A percentile compares a stretch with the other conserved stretches of the same genome.
Evolutionary conservation across 164 flowering plant genomes (phyloP).

Genomic region (Chloranthus sessilifolius): DNA sequence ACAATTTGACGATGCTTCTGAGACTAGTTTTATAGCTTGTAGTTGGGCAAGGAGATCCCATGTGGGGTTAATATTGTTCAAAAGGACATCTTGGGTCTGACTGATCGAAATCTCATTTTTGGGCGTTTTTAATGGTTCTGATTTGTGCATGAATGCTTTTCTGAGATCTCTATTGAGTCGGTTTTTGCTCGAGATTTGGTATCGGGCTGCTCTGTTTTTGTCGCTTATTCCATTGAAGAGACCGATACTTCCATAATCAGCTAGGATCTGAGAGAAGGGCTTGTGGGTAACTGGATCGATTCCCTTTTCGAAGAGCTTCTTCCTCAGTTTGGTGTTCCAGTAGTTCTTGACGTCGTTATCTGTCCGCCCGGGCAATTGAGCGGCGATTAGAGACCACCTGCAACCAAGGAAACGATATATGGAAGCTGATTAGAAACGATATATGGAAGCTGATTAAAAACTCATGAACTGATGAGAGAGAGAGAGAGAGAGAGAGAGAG

Average conservation of each 20-base stretch:
- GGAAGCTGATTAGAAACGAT: neutral
- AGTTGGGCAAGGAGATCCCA: conserved; percentile 57
- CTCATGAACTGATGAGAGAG: neutral
- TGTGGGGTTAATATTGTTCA: conserved; percentile 19
- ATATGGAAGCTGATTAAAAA: neutral
- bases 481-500: neutral
- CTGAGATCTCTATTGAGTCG: conserved; percentile 45
- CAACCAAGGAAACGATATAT: conserved; percentile 1
- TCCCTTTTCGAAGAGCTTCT: conserved; percentile 76
- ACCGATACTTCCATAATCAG: conserved; percentile 68
- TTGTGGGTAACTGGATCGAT: conserved; percentile 86
- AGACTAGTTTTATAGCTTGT: conserved; percentile 52
- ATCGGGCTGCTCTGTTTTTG: neutral
- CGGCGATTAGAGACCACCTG: conserved; percentile 87
- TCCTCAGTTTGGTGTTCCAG: conserved; percentile 79
- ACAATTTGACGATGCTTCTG: conserved; percentile 29
- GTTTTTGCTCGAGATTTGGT: conserved; percentile 5
- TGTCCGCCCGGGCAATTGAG: conserved; percentile 81
- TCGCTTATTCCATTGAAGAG: conserved; percentile 22
- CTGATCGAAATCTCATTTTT: conserved; percentile 12
- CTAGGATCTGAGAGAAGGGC: conserved; percentile 76
- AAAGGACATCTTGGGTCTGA: conserved; percentile 16
- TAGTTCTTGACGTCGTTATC: conserved; percentile 82
- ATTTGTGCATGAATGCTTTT: conserved; percentile 28
- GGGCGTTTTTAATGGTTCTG: conserved; percentile 18